Percentiles rank a stretch among this genome's conserved stretches.
phyloP scores from a whole-genome alignment of 1,284 basidiomycete genomes.

The Phaffia rhodozyma region DNA sequence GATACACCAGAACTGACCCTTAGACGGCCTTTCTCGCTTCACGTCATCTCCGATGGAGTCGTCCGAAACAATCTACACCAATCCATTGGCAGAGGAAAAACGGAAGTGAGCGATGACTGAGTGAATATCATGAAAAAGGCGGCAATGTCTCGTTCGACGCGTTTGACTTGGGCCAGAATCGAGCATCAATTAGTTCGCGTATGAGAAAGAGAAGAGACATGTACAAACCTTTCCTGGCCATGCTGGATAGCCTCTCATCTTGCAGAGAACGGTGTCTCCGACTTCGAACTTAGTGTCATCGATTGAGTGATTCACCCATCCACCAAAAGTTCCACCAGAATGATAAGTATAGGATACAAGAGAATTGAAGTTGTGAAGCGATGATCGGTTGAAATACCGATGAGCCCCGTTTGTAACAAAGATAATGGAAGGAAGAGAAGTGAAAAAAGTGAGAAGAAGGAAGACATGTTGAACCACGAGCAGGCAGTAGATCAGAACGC shows the following conservation, averaged over 20 bases:
- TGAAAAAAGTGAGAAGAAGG: not conserved
- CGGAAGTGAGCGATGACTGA: constrained; percentile 5
- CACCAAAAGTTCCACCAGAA: too few relatives aligned
- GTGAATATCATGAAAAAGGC: not conserved
- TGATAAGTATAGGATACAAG: too few relatives aligned
- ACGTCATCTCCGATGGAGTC: constrained; percentile 50
- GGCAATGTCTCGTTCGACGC: constrained; percentile 7
- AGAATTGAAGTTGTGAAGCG: too few relatives aligned
- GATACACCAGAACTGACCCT: constrained; percentile 60
- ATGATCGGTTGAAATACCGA: too few relatives aligned
- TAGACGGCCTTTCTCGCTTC: constrained; percentile 54
- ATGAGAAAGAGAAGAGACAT: constrained; percentile 9
- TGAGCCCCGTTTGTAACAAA: too few relatives aligned
- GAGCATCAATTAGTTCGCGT: constrained; percentile 3
- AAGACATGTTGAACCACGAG: not conserved
- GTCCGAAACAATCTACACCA: constrained; percentile 62
- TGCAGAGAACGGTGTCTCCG: constrained; percentile 78
- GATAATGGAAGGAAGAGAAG: too few relatives aligned
- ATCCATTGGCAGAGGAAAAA: constrained; percentile 3
- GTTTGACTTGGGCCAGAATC: constrained; percentile 2
- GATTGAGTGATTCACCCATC: not conserved
- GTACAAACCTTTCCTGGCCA: constrained; percentile 59
- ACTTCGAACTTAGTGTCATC: constrained; percentile 39
- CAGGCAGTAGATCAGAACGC: too few relatives aligned
- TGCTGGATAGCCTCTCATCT: constrained; percentile 76